Conservation (phyloP, 108 stramenopile genomes). For the Fragilaria crotonensis region DNA sequence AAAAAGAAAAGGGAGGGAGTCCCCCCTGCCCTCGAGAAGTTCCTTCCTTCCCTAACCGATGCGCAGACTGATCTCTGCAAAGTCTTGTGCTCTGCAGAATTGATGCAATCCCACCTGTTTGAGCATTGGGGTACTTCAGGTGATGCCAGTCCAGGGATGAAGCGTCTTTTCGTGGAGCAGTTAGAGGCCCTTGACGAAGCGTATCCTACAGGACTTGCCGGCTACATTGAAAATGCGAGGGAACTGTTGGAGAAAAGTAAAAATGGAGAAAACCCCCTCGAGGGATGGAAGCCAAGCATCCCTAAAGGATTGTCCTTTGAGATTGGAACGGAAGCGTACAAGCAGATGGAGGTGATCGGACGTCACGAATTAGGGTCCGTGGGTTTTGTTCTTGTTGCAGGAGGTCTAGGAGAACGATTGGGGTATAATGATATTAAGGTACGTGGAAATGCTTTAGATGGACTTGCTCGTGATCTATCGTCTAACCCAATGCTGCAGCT, state of each 20-base stretch:
- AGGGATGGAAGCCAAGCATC: conserved; percentile 89
- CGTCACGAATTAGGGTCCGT: conserved; percentile 47
- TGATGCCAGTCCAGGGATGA: conserved; percentile 8
- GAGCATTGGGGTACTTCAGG: conserved; percentile 26
- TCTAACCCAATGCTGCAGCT: conserved; percentile 14
- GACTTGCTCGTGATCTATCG: too few relatives aligned
- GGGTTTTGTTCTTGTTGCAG: conserved; percentile 89
- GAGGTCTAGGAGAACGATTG: conserved; percentile 96
- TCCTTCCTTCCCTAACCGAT: conserved; percentile 23
- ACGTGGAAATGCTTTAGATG: too few relatives aligned
- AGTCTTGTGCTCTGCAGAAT: conserved; percentile 34
- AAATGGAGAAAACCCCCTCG: conserved; percentile 88
- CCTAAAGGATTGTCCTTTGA: conserved; percentile 66
- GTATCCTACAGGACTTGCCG: conserved; percentile 48
- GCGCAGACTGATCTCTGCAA: conserved; percentile 31
- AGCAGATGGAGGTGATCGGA: conserved; percentile 50
- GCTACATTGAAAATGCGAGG: conserved; percentile 65
- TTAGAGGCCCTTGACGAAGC: conserved; percentile 51
- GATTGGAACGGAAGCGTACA: conserved; percentile 56
- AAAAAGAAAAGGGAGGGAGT: conserved; percentile 3
- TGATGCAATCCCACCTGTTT: conserved; percentile 53
- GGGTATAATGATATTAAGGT: conserved; percentile 96
- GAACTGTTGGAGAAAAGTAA: conserved; percentile 48
- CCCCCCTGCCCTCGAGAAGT: conserved; percentile 17
- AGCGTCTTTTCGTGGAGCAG: conserved; percentile 38